Base-by-base conservation (phyloP, 2,329 filamentous ascomycete species). In the Celoporthe dispersa region DNA sequence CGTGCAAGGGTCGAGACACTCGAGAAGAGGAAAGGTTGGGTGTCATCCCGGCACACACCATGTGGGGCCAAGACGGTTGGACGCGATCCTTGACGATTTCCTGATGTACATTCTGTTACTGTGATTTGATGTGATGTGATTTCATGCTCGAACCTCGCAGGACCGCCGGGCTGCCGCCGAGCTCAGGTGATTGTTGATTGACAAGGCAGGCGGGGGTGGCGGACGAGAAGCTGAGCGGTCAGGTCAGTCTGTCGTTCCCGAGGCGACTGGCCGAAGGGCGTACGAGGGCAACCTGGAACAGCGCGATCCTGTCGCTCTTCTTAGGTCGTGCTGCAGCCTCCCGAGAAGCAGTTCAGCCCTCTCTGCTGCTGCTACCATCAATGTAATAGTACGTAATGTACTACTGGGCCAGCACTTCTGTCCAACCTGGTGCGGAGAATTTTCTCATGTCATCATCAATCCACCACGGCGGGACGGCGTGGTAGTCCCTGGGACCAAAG, bases 1-100 rank as follows among this genome's bases (percentile, higher is more conserved):
- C 51, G 64, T 68, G 67, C 61, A 68, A 48, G 67, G 48, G 59
- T 59, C 55, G 63, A 41, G 44, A 35, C 25, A 55, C 25, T 16
- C 12, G 14, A 8, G 39, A 51, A 60, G 51, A 31, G 59, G 55
- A 62, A 62, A 41, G 67, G 37, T 41, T 39, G 64, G 67, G 60
- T 66, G 31, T 48, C 22, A 48, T 65, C 64, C 48, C 44, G 53
- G 53, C 53, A 19, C 5, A 57, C 28, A 31, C 28, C 31, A 64
- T 53, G 66, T 28, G 48, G 51, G 60, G 48, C 59, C n/a, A 44
- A 53, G 35, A 59, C 41, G 39, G 28, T 14, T n/a, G 25, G 9
- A 16, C 8, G 1, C 22, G 19, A 35, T 51, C 22, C 39, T 53
- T 48, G 60, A 31, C 37, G 51, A 55, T 55, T 55, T 31, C 25